Percentiles rank a stretch among this genome's conserved stretches.
These are phyloP conservation scores for Hanseniaspora jakobsenii DNA, from an alignment of 805 yeast species.

Conservation along the genomic window DNA sequence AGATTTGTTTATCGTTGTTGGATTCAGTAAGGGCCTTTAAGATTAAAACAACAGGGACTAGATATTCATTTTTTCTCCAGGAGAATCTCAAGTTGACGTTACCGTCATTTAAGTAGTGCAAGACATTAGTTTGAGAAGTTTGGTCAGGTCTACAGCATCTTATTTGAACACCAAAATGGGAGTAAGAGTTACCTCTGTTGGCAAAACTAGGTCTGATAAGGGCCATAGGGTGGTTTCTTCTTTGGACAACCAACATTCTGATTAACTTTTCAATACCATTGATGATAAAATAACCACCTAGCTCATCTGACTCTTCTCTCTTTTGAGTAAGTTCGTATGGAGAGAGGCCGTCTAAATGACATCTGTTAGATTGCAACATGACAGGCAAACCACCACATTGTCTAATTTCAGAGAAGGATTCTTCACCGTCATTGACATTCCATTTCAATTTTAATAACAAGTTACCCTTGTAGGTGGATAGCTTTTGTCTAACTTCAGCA, in stretches of 20 bases:
- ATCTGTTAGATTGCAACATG: constrained; percentile 82
- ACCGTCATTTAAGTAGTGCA: constrained; percentile 91
- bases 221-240: constrained; percentile 97
- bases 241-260: constrained; percentile 94
- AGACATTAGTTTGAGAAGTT: constrained; percentile 93
- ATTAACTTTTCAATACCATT: constrained; percentile 94
- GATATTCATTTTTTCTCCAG: constrained; percentile 91
- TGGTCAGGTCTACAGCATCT: constrained; percentile 94
- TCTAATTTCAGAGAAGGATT: constrained; percentile 57
- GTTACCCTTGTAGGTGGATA: constrained; percentile 68
- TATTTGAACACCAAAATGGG: constrained; percentile 85
- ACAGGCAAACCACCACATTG: constrained; percentile 87
- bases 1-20: constrained; percentile 76
- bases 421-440: constrained; percentile 82
- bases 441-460: constrained; percentile 68
- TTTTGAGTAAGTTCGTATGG: constrained; percentile 67
- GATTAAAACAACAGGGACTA: constrained; percentile 86
- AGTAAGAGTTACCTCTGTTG: constrained; percentile 84
- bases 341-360: constrained; percentile 74
- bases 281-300: constrained; percentile 92
- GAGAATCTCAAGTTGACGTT: constrained; percentile 92
- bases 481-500: constrained; percentile 79
- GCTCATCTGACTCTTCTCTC: constrained; percentile 87
- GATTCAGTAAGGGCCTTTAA: constrained; percentile 82
- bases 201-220: constrained; percentile 87